A percentile compares a stretch with the other conserved stretches of the same genome.
Evolutionary conservation across 2,329 filamentous ascomycete species (phyloP).

Genomic region (Ilyonectria destructans): DNA sequence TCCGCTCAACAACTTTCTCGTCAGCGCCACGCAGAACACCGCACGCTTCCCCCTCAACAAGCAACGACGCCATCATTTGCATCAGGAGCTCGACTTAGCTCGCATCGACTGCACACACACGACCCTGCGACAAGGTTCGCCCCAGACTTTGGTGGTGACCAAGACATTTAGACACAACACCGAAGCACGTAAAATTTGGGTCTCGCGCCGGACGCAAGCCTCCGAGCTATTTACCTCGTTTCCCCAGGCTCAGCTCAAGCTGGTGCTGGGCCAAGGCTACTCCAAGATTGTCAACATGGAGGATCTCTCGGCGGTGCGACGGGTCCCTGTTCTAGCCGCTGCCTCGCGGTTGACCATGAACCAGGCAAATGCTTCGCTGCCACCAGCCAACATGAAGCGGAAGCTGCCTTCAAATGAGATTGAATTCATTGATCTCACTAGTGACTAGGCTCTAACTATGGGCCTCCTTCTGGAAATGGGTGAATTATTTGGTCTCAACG

Average conservation of each 20-base stretch:
- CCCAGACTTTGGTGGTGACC: conserved; percentile 45
- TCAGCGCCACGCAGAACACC: conserved; percentile 7
- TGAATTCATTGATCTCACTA: conserved; percentile 31
- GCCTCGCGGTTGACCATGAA: background rate
- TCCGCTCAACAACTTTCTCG: conserved; percentile 49
- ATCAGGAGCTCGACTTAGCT: conserved; percentile 30
- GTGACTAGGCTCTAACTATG: conserved; percentile 8
- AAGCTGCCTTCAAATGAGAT: background rate
- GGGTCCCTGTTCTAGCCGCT: background rate
- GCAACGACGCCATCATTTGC: conserved; percentile 43
- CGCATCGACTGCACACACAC: conserved; percentile 42
- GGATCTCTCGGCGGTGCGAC: background rate
- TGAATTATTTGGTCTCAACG: background rate
- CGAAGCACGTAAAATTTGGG: background rate
- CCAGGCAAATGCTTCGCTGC: background rate
- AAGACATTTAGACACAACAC: conserved; percentile 36
- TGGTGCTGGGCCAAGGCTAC: conserved; percentile 23
- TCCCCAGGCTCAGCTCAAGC: conserved; percentile 9
- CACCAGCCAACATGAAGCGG: conserved; percentile 26
- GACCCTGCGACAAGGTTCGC: conserved; percentile 30
- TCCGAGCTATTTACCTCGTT: conserved; percentile 8
- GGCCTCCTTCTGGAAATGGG: background rate
- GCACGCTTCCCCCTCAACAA: conserved; percentile 37
- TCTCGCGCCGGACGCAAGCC: background rate
- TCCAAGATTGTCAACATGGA: conserved; percentile 19